Evolutionary conservation across 225 moss, liverwort and hornwort genomes (phyloP).

Genomic region (Antitrichia curtipendula): DNA sequence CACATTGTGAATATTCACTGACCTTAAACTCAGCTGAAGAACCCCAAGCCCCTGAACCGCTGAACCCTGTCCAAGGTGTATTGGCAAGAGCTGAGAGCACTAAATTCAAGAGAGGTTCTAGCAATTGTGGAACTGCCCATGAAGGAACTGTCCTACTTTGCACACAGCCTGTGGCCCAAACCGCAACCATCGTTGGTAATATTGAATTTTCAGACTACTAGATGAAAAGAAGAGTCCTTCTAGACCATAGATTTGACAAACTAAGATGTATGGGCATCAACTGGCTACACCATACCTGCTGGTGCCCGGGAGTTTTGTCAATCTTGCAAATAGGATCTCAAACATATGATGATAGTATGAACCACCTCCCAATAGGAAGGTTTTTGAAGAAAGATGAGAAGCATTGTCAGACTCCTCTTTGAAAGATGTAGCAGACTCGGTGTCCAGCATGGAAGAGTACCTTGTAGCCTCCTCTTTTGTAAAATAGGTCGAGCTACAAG

Average conservation of each 20-base stretch:
- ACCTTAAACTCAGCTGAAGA: conserved; percentile 66
- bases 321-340: conserved; percentile 87
- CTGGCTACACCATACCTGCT: conserved; percentile 45
- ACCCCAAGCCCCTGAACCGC: conserved; percentile 40
- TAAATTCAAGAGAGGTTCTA: conserved; percentile 81
- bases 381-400: conserved; percentile 74
- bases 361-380: conserved; percentile 73
- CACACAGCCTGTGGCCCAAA: conserved; percentile 63
- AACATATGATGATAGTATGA: conserved; percentile 88
- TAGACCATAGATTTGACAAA: neutral
- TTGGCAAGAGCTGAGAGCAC: conserved; percentile 70
- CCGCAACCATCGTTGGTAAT: neutral
- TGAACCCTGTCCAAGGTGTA: conserved; percentile 76
- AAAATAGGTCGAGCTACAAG: conserved; percentile 85
- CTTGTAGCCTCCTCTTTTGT: conserved; percentile 57
- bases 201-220: neutral
- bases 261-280: neutral
- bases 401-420: conserved; percentile 71
- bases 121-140: conserved; percentile 63
- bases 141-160: conserved; percentile 77
- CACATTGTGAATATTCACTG: neutral
- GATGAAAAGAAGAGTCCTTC: neutral
- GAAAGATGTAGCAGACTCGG: conserved; percentile 57
- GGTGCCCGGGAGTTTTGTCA: conserved; percentile 77
- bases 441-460: conserved; percentile 37